Evolutionary conservation across 108 stramenopile genomes (phyloP), one percentile per base, ranked within the genome.

Genomic region (Cyclotella cryptica): DNA sequence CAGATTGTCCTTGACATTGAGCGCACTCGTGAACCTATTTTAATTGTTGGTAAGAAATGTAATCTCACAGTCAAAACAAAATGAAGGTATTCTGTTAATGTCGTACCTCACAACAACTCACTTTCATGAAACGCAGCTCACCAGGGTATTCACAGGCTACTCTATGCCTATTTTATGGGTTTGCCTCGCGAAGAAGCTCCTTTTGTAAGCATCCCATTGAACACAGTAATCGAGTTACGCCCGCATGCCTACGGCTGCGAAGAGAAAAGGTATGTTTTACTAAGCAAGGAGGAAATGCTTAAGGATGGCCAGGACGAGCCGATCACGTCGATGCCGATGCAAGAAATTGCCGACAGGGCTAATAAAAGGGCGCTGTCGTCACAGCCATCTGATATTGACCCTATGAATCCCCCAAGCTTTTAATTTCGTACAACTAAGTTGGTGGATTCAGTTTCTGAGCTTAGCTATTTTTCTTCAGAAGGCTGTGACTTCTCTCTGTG

Each of bases 101-200:
- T 40, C 9, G n/a, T 45, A 19, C 9, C 26, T 51, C 12, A 21
- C 29, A 21, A 39, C 59, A 21, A 42, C 44, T 63, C 45, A 30
- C 54, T 35, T 15, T 40, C 64, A 22, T 47, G 0, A 53, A 52
- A 53, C 14, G 43, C 39, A 79, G 78, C 84, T 55, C 97, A 97
- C 76, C 98, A 98, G 81, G 99, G 97, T 22, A 98, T 98, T 62
- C 86, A 98, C 51, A 88, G 99, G 26, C 95, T 98, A 66, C 85
- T 99, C 28, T 99, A 98, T 80, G 98, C 98, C 28, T 99, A 99
- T 90, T 98, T 98, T 73, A 95, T 98, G 96, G 99, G 97, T 53
- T 72, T 97, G 40, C 85, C 97, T 39, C 90, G 96, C 13, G 96
- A 97, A 53, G 90, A 98, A 75, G 98, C 97, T 17, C 99, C 99